Conservation (phyloP, 345 rosid species). For the Eucalyptus rudis region DNA sequence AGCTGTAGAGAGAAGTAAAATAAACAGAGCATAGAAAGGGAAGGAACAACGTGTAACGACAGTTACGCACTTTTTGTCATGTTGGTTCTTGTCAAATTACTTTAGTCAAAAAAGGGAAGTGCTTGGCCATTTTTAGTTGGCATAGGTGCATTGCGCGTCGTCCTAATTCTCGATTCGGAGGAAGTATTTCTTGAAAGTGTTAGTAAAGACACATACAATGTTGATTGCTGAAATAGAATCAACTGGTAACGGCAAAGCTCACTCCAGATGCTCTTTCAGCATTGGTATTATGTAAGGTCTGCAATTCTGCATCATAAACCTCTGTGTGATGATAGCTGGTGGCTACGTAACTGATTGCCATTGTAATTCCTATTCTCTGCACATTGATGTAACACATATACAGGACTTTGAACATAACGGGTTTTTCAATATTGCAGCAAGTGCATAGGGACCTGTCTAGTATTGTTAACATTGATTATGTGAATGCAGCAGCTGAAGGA, state of each 20-base stretch:
- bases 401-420: neutral
- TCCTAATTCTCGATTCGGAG: neutral
- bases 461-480: neutral
- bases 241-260: neutral
- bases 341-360: no score
- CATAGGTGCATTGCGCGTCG: neutral
- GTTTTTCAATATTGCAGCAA: neutral
- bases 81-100: neutral
- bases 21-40: neutral
- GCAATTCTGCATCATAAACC: no score
- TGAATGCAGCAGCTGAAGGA: neutral
- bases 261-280: neutral
- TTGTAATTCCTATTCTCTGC: no score
- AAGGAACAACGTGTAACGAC: neutral
- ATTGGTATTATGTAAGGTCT: no score
- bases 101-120: neutral
- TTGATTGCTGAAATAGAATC: neutral
- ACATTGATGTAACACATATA: no score
- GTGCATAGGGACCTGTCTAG: neutral
- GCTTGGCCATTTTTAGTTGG: neutral
- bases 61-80: neutral
- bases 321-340: no score
- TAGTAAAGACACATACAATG: neutral
- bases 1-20: neutral
- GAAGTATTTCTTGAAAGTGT: neutral